phyloP scores from a whole-genome alignment of 108 stramenopile genomes.

The Pseudonitzschia delicatissima region DNA sequence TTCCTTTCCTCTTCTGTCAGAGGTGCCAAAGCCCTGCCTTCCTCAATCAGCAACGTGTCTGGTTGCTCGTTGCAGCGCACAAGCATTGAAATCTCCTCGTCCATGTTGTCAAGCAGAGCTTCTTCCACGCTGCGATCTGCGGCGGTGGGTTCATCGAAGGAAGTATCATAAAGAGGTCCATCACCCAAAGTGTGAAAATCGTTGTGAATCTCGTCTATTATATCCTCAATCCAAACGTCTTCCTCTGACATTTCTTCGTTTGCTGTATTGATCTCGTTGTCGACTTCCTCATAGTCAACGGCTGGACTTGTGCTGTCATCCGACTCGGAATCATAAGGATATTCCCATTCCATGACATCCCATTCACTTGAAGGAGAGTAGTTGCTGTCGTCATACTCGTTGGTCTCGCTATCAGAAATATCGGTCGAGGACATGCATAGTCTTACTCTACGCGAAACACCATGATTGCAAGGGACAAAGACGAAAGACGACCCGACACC shows the following conservation, averaged over 20 bases:
- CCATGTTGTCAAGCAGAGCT: conserved; percentile 42
- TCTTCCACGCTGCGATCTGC: conserved; percentile 4
- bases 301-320: background rate
- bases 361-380: background rate
- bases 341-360: background rate
- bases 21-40: conserved; percentile 59
- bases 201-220: conserved; percentile 38
- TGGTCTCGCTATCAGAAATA: background rate
- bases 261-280: background rate
- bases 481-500: background rate
- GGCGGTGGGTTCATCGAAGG: conserved; percentile 18
- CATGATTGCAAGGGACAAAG: background rate
- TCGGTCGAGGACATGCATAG: background rate
- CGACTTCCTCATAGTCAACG: background rate
- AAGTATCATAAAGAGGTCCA: conserved; percentile 33
- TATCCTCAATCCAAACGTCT: conserved; percentile 34
- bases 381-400: background rate
- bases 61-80: conserved; percentile 75
- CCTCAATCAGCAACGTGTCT: conserved; percentile 46
- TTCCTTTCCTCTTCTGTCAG: conserved; percentile 53
- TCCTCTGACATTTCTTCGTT: conserved; percentile 25
- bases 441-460: background rate
- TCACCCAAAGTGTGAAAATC: conserved; percentile 18
- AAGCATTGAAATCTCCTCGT: conserved; percentile 63
- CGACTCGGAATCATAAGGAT: background rate